Conservation (phyloP, 164 flowering plant species). For the Berberis thunbergii region DNA sequence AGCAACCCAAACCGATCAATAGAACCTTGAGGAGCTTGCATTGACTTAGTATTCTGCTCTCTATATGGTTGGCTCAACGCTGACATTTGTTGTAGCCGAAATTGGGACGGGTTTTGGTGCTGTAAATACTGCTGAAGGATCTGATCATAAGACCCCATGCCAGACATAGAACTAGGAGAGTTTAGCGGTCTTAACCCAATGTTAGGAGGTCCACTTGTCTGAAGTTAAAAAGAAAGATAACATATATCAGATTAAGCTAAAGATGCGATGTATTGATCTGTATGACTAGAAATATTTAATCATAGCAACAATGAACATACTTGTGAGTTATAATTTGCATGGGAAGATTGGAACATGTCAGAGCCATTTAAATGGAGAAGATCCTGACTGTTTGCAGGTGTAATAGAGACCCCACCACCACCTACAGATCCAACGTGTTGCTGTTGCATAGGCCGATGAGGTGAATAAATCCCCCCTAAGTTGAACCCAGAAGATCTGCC, state of each 20-base stretch:
- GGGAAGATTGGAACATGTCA: constrained; percentile 74
- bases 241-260: background rate
- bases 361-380: constrained; percentile 63
- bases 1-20: constrained; percentile 83
- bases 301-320: constrained; percentile 14
- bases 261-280: background rate
- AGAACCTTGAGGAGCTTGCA: constrained; percentile 56
- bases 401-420: constrained; percentile 52
- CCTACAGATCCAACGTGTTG: constrained; percentile 57
- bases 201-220: constrained; percentile 67
- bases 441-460: constrained; percentile 51
- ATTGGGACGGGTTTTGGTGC: constrained; percentile 67
- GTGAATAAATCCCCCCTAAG: constrained; percentile 62
- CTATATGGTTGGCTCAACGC: constrained; percentile 61
- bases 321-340: constrained; percentile 67
- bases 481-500: constrained; percentile 78
- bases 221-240: constrained; percentile 14
- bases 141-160: constrained; percentile 79
- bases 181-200: constrained; percentile 78
- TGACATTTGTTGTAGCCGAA: constrained; percentile 78
- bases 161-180: constrained; percentile 49
- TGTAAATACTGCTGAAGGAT: constrained; percentile 84
- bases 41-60: constrained; percentile 62
- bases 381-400: constrained; percentile 68
- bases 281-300: background rate